Conservation (phyloP, 1,284 basidiomycete genomes). For the Ceratorhiza oryzae-sativae region DNA sequence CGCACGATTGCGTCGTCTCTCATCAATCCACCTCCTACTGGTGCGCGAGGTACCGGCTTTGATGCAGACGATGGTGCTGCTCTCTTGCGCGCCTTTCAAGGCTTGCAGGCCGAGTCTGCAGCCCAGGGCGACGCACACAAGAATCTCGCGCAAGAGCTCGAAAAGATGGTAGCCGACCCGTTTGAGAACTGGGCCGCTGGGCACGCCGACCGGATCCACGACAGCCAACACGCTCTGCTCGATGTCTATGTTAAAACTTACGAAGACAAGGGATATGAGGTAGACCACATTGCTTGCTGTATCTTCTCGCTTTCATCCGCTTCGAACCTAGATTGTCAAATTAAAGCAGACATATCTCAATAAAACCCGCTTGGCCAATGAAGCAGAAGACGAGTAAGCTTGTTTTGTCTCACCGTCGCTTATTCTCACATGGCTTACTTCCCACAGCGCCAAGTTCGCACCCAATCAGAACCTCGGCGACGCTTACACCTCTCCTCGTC, state of each 20-base stretch:
- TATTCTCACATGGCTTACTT: conserved; percentile 5
- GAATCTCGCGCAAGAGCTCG: conserved; percentile 70
- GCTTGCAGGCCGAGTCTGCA: conserved; percentile 72
- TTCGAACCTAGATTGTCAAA: conserved; percentile 59
- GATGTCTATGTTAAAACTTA: conserved; percentile 76
- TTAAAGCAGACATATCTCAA: conserved; percentile 77
- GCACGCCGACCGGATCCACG: conserved; percentile 69
- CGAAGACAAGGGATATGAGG: conserved; percentile 68
- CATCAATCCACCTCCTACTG: conserved; percentile 60
- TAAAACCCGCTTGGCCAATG: conserved; percentile 82
- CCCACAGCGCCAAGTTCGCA: conserved; percentile 77
- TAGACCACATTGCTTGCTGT: conserved; percentile 46
- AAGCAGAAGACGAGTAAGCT: conserved; percentile 88
- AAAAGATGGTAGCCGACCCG: conserved; percentile 71
- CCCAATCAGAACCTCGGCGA: conserved; percentile 68
- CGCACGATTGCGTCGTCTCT: conserved; percentile 64
- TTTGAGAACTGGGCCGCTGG: conserved; percentile 74
- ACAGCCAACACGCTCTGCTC: conserved; percentile 64
- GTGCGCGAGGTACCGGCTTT: conserved; percentile 68
- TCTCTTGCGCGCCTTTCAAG: conserved; percentile 71
- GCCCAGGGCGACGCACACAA: conserved; percentile 72
- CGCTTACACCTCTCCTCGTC: conserved; percentile 78
- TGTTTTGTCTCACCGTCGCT: neutral
- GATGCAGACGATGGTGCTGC: conserved; percentile 79
- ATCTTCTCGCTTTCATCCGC: neutral